Evolutionary conservation across 1,139 yeast genomes (phyloP).

Genomic region (Yamadazyma trypodendri): DNA sequence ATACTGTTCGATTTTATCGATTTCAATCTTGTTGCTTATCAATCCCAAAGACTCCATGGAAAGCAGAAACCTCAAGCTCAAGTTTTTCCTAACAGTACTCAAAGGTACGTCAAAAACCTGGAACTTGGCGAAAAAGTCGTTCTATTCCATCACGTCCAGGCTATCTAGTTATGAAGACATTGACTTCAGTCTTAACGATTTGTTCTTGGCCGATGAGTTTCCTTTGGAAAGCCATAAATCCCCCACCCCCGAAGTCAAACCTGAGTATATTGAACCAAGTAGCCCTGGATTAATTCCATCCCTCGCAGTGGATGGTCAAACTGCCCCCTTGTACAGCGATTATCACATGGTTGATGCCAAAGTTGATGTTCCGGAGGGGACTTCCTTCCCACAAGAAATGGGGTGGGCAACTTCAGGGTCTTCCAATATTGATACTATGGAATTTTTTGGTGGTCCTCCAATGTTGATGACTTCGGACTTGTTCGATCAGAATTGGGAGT

Average conservation of each 20-base stretch:
- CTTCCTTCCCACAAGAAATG: background rate
- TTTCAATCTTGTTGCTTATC: constrained; percentile 41
- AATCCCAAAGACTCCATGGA: constrained; percentile 28
- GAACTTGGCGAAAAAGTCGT: constrained; percentile 50
- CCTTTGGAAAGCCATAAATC: constrained; percentile 5
- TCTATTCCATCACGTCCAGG: constrained; percentile 38
- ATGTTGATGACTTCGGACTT: constrained; percentile 53
- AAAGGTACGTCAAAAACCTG: constrained; percentile 45
- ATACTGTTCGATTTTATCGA: constrained; percentile 46
- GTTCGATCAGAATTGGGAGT: constrained; percentile 52
- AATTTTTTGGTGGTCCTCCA: constrained; percentile 53
- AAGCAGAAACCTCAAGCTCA: constrained; percentile 27
- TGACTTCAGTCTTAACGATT: constrained; percentile 13
- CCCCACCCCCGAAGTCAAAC: constrained; percentile 7
- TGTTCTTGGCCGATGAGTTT: constrained; percentile 10
- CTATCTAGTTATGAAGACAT: constrained; percentile 18
- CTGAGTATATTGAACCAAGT: background rate
- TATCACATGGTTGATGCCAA: background rate
- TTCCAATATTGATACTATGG: constrained; percentile 25
- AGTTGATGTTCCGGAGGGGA: background rate
- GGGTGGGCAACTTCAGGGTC: constrained; percentile 4
- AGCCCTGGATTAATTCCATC: too few relatives aligned
- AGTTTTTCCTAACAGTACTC: constrained; percentile 39
- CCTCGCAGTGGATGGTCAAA: too few relatives aligned
- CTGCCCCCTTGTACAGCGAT: too few relatives aligned